Conservation (phyloP, 1,139 yeast species). For the Magnusiomyces starmeri region DNA sequence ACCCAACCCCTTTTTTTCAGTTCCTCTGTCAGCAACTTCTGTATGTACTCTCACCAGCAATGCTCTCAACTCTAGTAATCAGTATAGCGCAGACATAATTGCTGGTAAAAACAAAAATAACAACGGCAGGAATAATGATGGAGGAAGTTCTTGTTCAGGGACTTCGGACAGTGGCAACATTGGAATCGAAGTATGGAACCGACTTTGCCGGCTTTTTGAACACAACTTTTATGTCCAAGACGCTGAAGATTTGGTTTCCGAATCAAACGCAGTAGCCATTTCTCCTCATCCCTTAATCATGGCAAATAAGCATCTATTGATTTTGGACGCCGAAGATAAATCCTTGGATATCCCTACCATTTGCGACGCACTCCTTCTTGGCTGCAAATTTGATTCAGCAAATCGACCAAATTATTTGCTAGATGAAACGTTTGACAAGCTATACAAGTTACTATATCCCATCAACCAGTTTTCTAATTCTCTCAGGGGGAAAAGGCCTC, state of each 20-base stretch:
- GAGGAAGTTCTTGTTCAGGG: too few relatives aligned
- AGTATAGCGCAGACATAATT: too few relatives aligned
- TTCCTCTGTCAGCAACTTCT: too few relatives aligned
- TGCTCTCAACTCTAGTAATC: too few relatives aligned
- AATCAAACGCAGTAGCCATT: background rate
- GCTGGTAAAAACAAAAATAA: too few relatives aligned
- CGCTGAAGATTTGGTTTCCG: background rate
- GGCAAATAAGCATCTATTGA: too few relatives aligned
- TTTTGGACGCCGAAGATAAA: background rate
- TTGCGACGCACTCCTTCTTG: background rate
- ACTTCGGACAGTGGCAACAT: background rate
- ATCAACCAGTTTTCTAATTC: background rate
- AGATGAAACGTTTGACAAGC: background rate
- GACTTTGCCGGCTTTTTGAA: background rate
- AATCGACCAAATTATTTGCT: background rate
- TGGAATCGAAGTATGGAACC: background rate
- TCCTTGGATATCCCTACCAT: too few relatives aligned
- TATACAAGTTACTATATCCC: background rate
- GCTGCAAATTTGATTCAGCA: background rate
- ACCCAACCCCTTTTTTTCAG: too few relatives aligned
- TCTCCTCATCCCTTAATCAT: too few relatives aligned
- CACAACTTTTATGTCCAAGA: background rate
- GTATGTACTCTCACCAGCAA: too few relatives aligned
- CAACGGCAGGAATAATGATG: too few relatives aligned
- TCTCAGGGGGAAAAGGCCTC: too few relatives aligned